Conservation (phyloP, 1,284 basidiomycete species). For the Tylopilus orsonianus region DNA sequence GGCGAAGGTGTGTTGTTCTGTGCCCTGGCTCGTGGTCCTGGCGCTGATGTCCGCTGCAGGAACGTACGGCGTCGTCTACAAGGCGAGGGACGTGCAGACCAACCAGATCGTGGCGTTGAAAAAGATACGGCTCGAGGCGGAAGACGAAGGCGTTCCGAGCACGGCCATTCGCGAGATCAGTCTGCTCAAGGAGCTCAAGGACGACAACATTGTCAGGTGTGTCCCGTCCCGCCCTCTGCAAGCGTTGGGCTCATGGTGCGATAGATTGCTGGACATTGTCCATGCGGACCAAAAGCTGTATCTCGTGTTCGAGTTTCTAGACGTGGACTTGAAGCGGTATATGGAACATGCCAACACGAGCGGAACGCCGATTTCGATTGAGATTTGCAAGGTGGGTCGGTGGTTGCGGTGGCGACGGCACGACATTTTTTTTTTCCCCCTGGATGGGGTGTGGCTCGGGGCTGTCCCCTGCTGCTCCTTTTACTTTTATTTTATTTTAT, state of each 20-base stretch:
- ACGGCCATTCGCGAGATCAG: constrained; percentile 98
- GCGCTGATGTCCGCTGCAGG: constrained; percentile 51
- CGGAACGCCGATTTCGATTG: constrained; percentile 69
- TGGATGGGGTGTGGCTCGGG: no score
- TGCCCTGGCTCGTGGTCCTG: not conserved
- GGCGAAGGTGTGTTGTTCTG: constrained; percentile 51
- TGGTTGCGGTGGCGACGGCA: no score
- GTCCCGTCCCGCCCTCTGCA: constrained; percentile 5
- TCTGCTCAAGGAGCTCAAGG: constrained; percentile 93
- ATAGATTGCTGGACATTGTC: constrained; percentile 93
- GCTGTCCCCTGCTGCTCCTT: no score
- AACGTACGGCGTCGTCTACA: constrained; percentile 99
- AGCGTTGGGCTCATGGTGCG: constrained; percentile 16
- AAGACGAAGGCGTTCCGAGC: constrained; percentile 96
- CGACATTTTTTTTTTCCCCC: no score
- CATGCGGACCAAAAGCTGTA: constrained; percentile 97
- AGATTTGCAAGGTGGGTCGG: constrained; percentile 79
- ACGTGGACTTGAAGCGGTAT: constrained; percentile 94
- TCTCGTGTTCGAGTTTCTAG: constrained; percentile 94
- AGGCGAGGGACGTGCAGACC: constrained; percentile 74
- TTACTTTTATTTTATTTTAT: no score
- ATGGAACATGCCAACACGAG: constrained; percentile 85
- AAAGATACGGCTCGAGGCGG: constrained; percentile 97
- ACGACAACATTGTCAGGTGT: constrained; percentile 91
- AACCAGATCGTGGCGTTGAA: constrained; percentile 89